Evolutionary conservation across 495 filamentous ascomycete species (phyloP).

Genomic region (Lepidopterella palustris): DNA sequence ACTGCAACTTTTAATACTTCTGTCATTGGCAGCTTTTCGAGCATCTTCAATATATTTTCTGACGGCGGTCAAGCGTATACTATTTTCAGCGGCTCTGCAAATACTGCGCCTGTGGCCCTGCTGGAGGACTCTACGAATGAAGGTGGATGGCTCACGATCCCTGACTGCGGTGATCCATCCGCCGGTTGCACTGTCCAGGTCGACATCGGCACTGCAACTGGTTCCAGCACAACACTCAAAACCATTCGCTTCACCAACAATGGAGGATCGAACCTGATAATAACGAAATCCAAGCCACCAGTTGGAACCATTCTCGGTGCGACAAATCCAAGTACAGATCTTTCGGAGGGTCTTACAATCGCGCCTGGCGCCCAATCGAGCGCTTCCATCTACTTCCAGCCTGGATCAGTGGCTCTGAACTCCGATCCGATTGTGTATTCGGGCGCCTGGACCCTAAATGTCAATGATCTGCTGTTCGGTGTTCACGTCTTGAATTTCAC

Average conservation of each 20-base stretch:
- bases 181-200: not conserved
- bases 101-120: not conserved
- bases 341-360: slow-evolving; percentile 35
- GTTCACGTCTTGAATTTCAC: slow-evolving; percentile 39
- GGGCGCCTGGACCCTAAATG: slow-evolving; percentile 41
- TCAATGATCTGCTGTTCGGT: slow-evolving; percentile 40
- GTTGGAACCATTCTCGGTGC: slow-evolving; percentile 18
- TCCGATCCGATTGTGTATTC: slow-evolving; percentile 20
- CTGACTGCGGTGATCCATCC: slow-evolving; percentile 20
- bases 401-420: slow-evolving; percentile 28
- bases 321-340: slow-evolving; percentile 26
- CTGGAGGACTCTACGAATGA: not conserved
- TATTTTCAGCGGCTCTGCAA: not conserved
- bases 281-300: slow-evolving; percentile 35
- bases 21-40: not conserved
- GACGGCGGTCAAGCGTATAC: not conserved
- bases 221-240: slow-evolving; percentile 14
- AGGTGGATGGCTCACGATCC: slow-evolving; percentile 14
- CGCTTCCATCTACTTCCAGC: slow-evolving; percentile 34
- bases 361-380: slow-evolving; percentile 23
- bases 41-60: not conserved
- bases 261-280: slow-evolving; percentile 32
- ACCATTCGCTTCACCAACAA: slow-evolving; percentile 33
- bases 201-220: slow-evolving; percentile 30
- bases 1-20: not conserved